phyloP scores from a whole-genome alignment of 768 basidiomycete genomes.

The Pleurotus ostreatus region DNA sequence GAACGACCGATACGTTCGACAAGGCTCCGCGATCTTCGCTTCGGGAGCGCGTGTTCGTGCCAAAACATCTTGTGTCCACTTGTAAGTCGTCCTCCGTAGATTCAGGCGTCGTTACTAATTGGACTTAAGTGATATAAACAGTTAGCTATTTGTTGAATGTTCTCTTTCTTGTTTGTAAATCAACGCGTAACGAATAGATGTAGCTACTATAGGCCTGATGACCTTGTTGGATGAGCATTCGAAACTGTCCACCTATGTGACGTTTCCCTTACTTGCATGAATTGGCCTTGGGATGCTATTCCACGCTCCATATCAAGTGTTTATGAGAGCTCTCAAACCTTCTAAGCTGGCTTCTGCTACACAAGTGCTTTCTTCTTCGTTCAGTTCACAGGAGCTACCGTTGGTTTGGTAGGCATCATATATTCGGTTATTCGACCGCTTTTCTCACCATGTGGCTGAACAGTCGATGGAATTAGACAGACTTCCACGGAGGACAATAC shows the following conservation, averaged over 20 bases:
- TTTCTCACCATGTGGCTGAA: constrained; percentile 9
- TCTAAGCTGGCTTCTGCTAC: constrained; percentile 69
- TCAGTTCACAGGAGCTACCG: constrained; percentile 81
- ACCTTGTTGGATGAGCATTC: constrained; percentile 56
- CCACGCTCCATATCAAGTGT: constrained; percentile 82
- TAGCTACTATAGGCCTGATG: constrained; percentile 52
- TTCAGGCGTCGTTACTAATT: too few relatives aligned
- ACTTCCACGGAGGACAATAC: background rate
- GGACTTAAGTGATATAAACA: too few relatives aligned
- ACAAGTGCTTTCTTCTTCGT: constrained; percentile 84
- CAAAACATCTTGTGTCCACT: too few relatives aligned
- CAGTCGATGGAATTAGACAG: background rate
- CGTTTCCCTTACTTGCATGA: constrained; percentile 71
- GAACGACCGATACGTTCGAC: too few relatives aligned
- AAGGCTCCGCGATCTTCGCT: too few relatives aligned
- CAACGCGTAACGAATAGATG: too few relatives aligned
- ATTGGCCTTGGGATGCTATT: constrained; percentile 81
- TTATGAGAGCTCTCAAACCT: constrained; percentile 60
- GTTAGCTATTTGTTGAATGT: too few relatives aligned
- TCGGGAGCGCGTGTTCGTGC: too few relatives aligned
- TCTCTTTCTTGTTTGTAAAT: too few relatives aligned
- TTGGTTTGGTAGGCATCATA: constrained; percentile 59
- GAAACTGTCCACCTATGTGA: constrained; percentile 35
- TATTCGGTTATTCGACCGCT: constrained; percentile 3
- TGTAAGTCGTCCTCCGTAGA: too few relatives aligned